These are phyloP conservation scores for Alternaria conjuncta DNA, from an alignment of 2,329 filamentous ascomycete species.

Conservation along the genomic window DNA sequence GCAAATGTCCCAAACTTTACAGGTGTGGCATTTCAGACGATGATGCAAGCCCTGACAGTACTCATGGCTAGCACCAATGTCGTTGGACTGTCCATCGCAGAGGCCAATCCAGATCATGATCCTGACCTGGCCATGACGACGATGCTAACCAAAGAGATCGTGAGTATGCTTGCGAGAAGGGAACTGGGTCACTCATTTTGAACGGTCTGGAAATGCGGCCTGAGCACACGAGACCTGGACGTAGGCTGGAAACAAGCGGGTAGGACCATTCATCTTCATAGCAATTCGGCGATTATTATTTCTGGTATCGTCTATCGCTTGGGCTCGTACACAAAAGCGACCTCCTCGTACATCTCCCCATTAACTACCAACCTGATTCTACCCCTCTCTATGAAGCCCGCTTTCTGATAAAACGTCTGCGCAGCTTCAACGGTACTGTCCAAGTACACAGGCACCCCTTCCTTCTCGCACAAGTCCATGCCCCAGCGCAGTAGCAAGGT, in stretches of 20 bases:
- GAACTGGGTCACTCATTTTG: not conserved
- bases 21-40: slow-evolving; percentile 25
- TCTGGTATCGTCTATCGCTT: not conserved
- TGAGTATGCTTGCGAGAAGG: slow-evolving; percentile 1
- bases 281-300: not conserved
- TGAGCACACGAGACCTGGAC: not conserved
- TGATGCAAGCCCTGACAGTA: slow-evolving; percentile 24
- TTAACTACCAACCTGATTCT: slow-evolving; percentile 6
- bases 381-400: slow-evolving; percentile 5
- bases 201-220: not conserved
- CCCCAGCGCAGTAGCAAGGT: slow-evolving; percentile 7
- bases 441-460: slow-evolving; percentile 5
- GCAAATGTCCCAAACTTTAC: slow-evolving; percentile 34
- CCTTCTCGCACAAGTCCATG: not conserved
- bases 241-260: not conserved
- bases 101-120: slow-evolving; percentile 31
- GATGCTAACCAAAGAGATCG: slow-evolving; percentile 16
- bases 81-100: slow-evolving; percentile 22
- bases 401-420: slow-evolving; percentile 8
- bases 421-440: slow-evolving; percentile 8
- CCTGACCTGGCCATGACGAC: slow-evolving; percentile 17
- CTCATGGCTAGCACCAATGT: slow-evolving; percentile 27
- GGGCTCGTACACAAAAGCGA: slow-evolving; percentile 7
- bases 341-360: slow-evolving; percentile 8
- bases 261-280: not conserved